phyloP scores from a whole-genome alignment of 1,284 basidiomycete genomes.

The Apiotrichum sp. region DNA sequence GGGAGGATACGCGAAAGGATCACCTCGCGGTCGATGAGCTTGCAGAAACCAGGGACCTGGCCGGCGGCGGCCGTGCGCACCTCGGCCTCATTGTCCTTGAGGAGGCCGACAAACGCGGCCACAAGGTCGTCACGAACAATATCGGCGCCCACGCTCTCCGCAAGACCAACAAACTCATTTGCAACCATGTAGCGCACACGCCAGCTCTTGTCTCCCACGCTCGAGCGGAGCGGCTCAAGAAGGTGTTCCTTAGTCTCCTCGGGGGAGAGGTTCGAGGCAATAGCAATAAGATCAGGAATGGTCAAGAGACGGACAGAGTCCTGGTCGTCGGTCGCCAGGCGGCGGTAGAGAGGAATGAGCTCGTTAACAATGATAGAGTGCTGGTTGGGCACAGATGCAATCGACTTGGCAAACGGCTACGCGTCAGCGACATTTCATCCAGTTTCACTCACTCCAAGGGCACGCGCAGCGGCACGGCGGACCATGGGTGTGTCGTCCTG shows the following conservation, averaged over 20 bases:
- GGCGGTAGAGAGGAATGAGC: constrained; percentile 86
- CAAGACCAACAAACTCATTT: constrained; percentile 89
- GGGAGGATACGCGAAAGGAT: constrained; percentile 90
- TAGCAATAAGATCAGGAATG: constrained; percentile 90
- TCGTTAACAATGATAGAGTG: constrained; percentile 70
- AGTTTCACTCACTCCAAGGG: constrained; percentile 70
- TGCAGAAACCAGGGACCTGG: constrained; percentile 95
- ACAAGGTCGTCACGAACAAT: constrained; percentile 93
- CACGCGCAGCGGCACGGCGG: constrained; percentile 89
- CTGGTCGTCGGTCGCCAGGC: constrained; percentile 93
- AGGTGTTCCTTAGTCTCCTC: constrained; percentile 87
- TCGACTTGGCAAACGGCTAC: constrained; percentile 68
- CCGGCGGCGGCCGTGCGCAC: constrained; percentile 93
- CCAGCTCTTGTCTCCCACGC: constrained; percentile 95
- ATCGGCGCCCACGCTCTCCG: constrained; percentile 82
- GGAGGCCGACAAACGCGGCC: constrained; percentile 81
- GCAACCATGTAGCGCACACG: constrained; percentile 98
- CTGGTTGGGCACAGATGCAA: constrained; percentile 56
- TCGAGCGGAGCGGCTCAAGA: constrained; percentile 77
- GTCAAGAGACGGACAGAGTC: constrained; percentile 96
- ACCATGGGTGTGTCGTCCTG: constrained; percentile 99
- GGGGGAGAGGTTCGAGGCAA: constrained; percentile 76
- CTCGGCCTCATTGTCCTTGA: constrained; percentile 99
- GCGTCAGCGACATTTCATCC: neutral
- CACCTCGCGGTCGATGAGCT: constrained; percentile 87